Conservation (phyloP, 1,284 basidiomycete genomes). For the Mycosarcoma maydis region DNA sequence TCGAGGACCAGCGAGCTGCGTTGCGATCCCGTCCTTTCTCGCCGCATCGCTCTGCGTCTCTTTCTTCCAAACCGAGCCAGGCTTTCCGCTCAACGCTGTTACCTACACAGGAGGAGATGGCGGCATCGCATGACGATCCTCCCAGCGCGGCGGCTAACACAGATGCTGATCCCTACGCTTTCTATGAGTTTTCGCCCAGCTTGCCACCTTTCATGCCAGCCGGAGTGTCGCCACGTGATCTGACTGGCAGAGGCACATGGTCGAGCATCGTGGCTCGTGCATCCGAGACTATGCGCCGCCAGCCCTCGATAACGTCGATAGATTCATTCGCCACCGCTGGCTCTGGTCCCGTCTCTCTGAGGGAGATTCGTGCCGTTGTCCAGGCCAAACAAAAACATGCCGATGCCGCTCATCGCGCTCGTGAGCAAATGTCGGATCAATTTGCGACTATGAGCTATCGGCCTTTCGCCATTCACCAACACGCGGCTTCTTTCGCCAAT, state of each 20-base stretch:
- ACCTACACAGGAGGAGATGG: conserved; percentile 7
- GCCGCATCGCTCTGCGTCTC: conserved; percentile 5
- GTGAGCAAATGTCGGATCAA: conserved; percentile 40
- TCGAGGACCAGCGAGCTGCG: conserved; percentile 47
- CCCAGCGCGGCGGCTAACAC: too few relatives aligned
- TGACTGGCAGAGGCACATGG: conserved; percentile 57
- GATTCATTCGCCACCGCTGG: conserved; percentile 10
- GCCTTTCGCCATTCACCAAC: conserved; percentile 52
- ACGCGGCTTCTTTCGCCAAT: conserved; percentile 27
- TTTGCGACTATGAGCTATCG: conserved; percentile 41
- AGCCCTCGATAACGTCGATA: conserved; percentile 33
- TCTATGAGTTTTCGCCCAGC: conserved; percentile 57
- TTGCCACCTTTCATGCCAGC: conserved; percentile 55
- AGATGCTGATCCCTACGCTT: conserved; percentile 51
- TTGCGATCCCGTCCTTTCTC: conserved; percentile 5
- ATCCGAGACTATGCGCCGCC: conserved; percentile 19
- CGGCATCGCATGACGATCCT: background rate
- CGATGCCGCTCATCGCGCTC: conserved; percentile 23
- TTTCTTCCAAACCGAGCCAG: conserved; percentile 6
- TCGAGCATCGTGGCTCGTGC: conserved; percentile 54
- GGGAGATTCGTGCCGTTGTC: conserved; percentile 41
- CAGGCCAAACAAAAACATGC: conserved; percentile 39
- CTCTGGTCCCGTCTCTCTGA: conserved; percentile 49
- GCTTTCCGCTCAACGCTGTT: conserved; percentile 11
- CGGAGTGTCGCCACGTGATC: conserved; percentile 42